phyloP scores from a whole-genome alignment of 495 filamentous ascomycete genomes.

The Achaetomiella virescens region DNA sequence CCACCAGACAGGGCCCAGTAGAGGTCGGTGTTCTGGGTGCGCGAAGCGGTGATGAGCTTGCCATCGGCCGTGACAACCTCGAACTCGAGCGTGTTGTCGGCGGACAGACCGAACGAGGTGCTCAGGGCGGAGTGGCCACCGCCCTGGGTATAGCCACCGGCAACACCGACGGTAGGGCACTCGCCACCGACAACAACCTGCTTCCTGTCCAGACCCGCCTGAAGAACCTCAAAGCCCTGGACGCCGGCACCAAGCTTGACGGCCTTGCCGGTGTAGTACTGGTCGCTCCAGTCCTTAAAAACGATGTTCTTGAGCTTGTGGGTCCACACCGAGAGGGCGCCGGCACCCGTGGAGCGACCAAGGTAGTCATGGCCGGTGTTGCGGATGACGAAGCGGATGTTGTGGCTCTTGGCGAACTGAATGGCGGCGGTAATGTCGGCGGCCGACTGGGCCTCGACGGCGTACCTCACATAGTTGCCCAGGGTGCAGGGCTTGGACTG shows the following conservation, averaged over 20 bases:
- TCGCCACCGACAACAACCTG: conserved; percentile 48
- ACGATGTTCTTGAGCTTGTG: conserved; percentile 45
- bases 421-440: conserved; percentile 39
- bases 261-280: conserved; percentile 40
- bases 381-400: conserved; percentile 44
- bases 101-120: conserved; percentile 52
- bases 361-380: conserved; percentile 45
- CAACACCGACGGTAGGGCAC: conserved; percentile 47
- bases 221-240: conserved; percentile 48
- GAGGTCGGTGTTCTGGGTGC: conserved; percentile 45
- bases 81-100: conserved; percentile 55
- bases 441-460: conserved; percentile 39
- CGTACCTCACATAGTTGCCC: conserved; percentile 53
- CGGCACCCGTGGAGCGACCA: conserved; percentile 47
- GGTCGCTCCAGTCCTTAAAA: conserved; percentile 36
- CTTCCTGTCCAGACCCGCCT: conserved; percentile 36
- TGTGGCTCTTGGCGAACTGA: conserved; percentile 40
- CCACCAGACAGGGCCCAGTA: conserved; percentile 59
- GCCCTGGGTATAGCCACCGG: conserved; percentile 52
- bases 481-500: conserved; percentile 39
- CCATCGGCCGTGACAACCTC: conserved; percentile 52
- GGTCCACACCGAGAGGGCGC: conserved; percentile 46
- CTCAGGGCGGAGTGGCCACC: conserved; percentile 54
- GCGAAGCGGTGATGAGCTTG: conserved; percentile 41
- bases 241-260: conserved; percentile 56